Conservation (phyloP, 768 basidiomycete species). For the Mrakia gelida region DNA sequence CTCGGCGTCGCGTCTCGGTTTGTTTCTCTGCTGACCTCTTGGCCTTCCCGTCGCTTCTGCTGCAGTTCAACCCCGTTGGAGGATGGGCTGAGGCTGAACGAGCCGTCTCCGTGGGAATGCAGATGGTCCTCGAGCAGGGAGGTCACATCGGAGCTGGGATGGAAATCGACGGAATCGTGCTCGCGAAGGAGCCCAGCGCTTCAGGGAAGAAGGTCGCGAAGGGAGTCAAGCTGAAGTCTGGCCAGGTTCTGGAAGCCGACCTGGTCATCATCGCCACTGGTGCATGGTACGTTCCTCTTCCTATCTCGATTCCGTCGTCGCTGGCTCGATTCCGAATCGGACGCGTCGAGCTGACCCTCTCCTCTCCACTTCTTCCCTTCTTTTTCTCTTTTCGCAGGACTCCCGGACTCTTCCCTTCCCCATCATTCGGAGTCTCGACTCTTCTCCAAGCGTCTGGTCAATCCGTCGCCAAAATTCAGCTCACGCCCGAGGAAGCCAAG, state of each 20-base stretch:
- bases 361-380: background rate
- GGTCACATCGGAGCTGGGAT: conserved; percentile 60
- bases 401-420: conserved; percentile 14
- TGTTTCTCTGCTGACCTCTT: background rate
- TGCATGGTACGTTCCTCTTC: conserved; percentile 55
- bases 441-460: conserved; percentile 51
- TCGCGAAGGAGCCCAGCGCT: conserved; percentile 20
- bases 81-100: conserved; percentile 81
- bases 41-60: background rate
- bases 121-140: conserved; percentile 56
- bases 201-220: conserved; percentile 38
- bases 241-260: conserved; percentile 40
- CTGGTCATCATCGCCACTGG: conserved; percentile 62
- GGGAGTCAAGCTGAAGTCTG: conserved; percentile 64
- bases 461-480: conserved; percentile 67
- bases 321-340: background rate
- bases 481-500: conserved; percentile 64
- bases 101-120: conserved; percentile 57
- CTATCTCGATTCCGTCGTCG: background rate
- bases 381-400: conserved; percentile 7
- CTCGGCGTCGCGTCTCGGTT: background rate
- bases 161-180: conserved; percentile 53
- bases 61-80: conserved; percentile 59
- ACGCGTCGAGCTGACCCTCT: background rate
- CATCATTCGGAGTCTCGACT: background rate